Evolutionary conservation across 83 land plant species (phyloP).

Genomic region (Diphasiastrum complanatum): DNA sequence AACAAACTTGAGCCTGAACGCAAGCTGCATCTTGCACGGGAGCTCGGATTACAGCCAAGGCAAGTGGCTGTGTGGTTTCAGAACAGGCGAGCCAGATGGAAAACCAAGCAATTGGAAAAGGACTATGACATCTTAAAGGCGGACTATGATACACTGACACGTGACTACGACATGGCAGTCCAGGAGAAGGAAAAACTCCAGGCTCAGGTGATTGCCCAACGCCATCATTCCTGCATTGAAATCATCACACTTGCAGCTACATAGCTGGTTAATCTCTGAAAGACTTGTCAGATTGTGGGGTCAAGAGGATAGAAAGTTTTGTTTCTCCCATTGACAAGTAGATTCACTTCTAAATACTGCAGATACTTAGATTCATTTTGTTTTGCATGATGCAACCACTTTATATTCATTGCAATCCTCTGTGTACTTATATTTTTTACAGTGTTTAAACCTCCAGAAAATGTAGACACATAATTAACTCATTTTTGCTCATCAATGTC

Average conservation of each 20-base stretch:
- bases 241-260: too few relatives aligned
- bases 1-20: neutral
- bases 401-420: too few relatives aligned
- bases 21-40: neutral
- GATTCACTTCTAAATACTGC: neutral
- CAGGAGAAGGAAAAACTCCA: neutral
- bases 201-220: too few relatives aligned
- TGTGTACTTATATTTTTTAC: too few relatives aligned
- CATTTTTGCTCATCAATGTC: too few relatives aligned
- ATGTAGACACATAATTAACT: too few relatives aligned
- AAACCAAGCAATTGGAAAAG: neutral
- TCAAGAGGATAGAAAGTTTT: neutral
- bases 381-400: too few relatives aligned
- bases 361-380: too few relatives aligned
- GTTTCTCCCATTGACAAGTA: neutral
- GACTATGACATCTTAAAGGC: neutral
- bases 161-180: neutral
- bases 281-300: neutral
- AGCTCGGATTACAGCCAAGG: neutral
- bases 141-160: neutral
- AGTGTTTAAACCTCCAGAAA: too few relatives aligned
- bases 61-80: slow-evolving; percentile 4
- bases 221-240: too few relatives aligned
- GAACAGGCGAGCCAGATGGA: slow-evolving; percentile 1
- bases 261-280: too few relatives aligned